Base-by-base conservation (phyloP, 352 stramenopile species). In the Phytophthora multivora region DNA sequence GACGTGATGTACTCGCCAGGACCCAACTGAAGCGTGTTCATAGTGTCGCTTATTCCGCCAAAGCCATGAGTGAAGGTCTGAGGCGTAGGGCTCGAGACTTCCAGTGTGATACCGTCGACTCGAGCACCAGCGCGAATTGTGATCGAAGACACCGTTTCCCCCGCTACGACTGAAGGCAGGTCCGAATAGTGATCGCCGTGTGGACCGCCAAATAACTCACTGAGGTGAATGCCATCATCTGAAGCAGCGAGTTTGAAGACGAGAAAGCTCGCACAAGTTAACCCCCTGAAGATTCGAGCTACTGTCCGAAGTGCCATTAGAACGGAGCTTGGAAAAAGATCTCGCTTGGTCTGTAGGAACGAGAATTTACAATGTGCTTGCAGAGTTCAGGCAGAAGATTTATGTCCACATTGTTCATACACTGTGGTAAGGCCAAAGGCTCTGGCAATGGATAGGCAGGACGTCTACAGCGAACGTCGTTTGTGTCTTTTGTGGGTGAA, bases 1-100 rank as follows among this genome's bases (percentile, higher is more conserved):
- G 13, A 49, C 51, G 12, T 50, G 39, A 38, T 48, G 26, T 59
- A 59, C 16, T 59, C 51, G 2, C 2, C 33, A 25, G 48, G 18
- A 15, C 23, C 21, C n/a, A 55, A 38, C 4, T 38, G 15, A 18
- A 48, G 51, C 5, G 51, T 41, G 26, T 48, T 58, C 36, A 42
- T 21, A 7, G 9, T 40, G 21, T 41, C 51, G 7, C 38, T 31
- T 4, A 18, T 8, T 21, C 33, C 48, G 23, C n/a, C 15, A 9
- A 38, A 38, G 8, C 31, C 33, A 23, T 45, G 33, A 13, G 30
- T 33, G 15, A 55, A 55, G 4, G 30, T 43, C 23, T 31, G 30
- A 9, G 6, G 23, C 11, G 12, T 25, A 1, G 48, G 30, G 13
- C 12, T 35, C 12, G 48, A 26, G 2, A 55, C 15, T 16, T 45